phyloP scores from a whole-genome alignment of 208 protist genomes.

The Tritrichomonas musculus region DNA sequence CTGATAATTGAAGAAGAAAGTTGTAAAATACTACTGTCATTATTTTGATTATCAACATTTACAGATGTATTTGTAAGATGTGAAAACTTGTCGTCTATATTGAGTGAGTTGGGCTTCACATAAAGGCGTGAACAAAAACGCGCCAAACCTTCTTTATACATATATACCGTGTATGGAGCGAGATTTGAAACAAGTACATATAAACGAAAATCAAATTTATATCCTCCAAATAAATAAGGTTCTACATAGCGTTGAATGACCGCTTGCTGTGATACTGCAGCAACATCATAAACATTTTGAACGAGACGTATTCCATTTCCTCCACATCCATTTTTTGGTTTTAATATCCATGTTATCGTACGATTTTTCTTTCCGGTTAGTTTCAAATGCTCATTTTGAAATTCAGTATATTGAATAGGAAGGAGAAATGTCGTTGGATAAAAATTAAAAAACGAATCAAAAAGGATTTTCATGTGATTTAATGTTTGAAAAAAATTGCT shows the following conservation, averaged over 20 bases:
- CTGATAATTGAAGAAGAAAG: neutral
- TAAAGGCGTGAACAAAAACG: conserved; percentile 4
- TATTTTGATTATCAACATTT: neutral
- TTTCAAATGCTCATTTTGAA: neutral
- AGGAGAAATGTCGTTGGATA: neutral
- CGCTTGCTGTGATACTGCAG: too few relatives aligned
- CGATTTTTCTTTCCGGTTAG: neutral
- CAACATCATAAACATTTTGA: neutral
- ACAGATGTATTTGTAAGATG: neutral
- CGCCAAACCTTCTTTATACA: conserved; percentile 26
- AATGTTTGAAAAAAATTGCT: neutral
- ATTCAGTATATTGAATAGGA: neutral
- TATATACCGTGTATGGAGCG: conserved; percentile 5
- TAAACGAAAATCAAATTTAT: conserved; percentile 49
- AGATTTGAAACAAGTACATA: conserved; percentile 18
- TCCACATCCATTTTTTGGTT: neutral
- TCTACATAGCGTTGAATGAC: conserved; percentile 24
- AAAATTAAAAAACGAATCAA: neutral
- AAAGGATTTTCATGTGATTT: neutral
- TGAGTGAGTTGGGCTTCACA: neutral
- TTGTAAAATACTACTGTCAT: neutral
- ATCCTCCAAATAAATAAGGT: conserved; percentile 37
- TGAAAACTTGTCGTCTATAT: neutral
- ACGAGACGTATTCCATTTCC: neutral
- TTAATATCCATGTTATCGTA: neutral